Conservation (phyloP, 2,329 filamentous ascomycete species). For the Penicillium sclerotiorum region DNA sequence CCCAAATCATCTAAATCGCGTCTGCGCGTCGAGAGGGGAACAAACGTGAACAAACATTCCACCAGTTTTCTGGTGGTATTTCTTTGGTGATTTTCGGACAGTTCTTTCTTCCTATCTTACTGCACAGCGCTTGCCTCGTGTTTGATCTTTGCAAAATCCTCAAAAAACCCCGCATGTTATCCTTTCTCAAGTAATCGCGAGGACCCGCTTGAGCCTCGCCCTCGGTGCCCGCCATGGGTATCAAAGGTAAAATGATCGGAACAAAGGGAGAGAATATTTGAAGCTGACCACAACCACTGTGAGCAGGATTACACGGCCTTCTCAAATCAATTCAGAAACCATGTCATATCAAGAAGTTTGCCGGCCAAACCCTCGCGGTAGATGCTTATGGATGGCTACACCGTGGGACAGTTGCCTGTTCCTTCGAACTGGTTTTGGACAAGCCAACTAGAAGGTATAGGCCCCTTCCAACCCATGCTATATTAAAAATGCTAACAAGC, state of each 20-base stretch:
- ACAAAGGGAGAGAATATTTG: not conserved
- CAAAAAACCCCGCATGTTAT: conserved; percentile 23
- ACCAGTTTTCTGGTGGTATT: conserved; percentile 27
- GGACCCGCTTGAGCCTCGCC: conserved; percentile 31
- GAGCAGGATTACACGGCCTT: conserved; percentile 77
- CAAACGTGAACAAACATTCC: conserved; percentile 36
- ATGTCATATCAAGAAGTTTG: conserved; percentile 81
- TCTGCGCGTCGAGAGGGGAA: conserved; percentile 36
- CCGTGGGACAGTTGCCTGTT: conserved; percentile 85
- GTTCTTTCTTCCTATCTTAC: conserved; percentile 8
- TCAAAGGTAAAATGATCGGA: conserved; percentile 41
- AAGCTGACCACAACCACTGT: conserved; percentile 9
- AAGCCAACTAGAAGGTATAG: conserved; percentile 83
- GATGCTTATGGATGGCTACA: conserved; percentile 99
- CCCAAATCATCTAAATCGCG: conserved; percentile 28
- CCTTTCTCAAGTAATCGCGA: conserved; percentile 29
- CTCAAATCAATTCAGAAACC: conserved; percentile 96
- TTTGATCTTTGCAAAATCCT: conserved; percentile 7
- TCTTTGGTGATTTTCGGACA: conserved; percentile 15
- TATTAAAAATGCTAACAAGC: not conserved
- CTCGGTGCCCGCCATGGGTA: conserved; percentile 44
- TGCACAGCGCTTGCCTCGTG: conserved; percentile 7
- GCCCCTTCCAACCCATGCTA: not conserved
- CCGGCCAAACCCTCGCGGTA: conserved; percentile 86
- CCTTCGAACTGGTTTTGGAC: conserved; percentile 83